These are phyloP conservation scores for Ganoderma multipileum DNA, from an alignment of 1,284 basidiomycete genomes.

Conservation along the genomic window DNA sequence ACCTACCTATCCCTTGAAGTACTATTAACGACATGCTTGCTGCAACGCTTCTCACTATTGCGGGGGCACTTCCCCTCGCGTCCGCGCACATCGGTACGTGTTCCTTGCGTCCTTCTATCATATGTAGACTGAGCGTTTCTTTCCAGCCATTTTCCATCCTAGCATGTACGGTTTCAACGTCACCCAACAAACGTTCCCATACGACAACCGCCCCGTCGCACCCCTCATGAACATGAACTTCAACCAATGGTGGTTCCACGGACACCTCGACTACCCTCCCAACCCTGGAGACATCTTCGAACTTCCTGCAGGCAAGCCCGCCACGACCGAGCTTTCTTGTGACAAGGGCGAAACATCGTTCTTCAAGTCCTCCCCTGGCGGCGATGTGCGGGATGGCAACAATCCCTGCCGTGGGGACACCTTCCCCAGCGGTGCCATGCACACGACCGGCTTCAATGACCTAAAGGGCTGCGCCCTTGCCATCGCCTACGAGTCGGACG, in stretches of 20 bases:
- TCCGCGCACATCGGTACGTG: slow-evolving; percentile 29
- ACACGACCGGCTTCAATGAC: slow-evolving; percentile 60
- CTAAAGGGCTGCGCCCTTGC: slow-evolving; percentile 71
- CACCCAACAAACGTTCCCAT: slow-evolving; percentile 51
- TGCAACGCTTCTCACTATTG: slow-evolving; percentile 14
- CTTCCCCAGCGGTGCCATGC: slow-evolving; percentile 48
- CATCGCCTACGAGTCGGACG: slow-evolving; percentile 74
- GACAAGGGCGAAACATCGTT: slow-evolving; percentile 63
- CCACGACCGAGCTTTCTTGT: slow-evolving; percentile 61
- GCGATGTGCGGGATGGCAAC: slow-evolving; percentile 52
- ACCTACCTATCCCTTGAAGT: neutral
- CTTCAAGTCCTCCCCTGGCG: slow-evolving; percentile 53
- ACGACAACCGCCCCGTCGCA: slow-evolving; percentile 60
- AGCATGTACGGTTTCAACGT: slow-evolving; percentile 63
- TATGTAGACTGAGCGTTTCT: neutral
- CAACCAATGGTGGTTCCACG: slow-evolving; percentile 75
- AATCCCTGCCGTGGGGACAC: slow-evolving; percentile 51
- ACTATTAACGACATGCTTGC: slow-evolving; percentile 17
- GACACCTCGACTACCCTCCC: slow-evolving; percentile 63
- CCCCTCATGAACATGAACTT: slow-evolving; percentile 62
- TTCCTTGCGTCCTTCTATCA: neutral
- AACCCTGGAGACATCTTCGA: slow-evolving; percentile 60
- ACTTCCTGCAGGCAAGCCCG: slow-evolving; percentile 58
- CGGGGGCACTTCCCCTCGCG: slow-evolving; percentile 22
- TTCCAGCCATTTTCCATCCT: slow-evolving; percentile 39